These are phyloP conservation scores for Neoscytalidium dimidiatum DNA, from an alignment of 2,329 filamentous ascomycete genomes.

Conservation along the genomic window DNA sequence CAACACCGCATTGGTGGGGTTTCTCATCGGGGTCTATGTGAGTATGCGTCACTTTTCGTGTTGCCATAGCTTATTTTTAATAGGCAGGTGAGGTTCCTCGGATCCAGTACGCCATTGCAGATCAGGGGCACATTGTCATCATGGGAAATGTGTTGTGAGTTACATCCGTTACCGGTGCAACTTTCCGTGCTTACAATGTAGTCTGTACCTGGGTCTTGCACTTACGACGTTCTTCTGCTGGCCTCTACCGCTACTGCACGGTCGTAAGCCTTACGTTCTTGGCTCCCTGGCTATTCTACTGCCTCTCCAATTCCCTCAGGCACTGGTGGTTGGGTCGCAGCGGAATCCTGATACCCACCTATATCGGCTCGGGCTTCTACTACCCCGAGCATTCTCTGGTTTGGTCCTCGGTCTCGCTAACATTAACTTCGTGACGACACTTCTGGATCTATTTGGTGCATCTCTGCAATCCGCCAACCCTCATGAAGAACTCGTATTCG, in stretches of 20 bases:
- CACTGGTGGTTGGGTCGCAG: constrained; percentile 57
- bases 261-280: constrained; percentile 76
- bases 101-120: constrained; percentile 75
- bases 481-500: constrained; percentile 69
- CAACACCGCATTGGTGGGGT: constrained; percentile 70
- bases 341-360: constrained; percentile 41
- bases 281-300: constrained; percentile 68
- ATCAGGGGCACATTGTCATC: constrained; percentile 66
- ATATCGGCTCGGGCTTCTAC: constrained; percentile 63
- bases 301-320: constrained; percentile 75
- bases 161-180: no score
- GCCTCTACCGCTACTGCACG: constrained; percentile 74
- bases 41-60: constrained; percentile 21
- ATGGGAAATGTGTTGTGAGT: constrained; percentile 68
- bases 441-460: constrained; percentile 75
- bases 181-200: constrained; percentile 19
- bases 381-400: constrained; percentile 67
- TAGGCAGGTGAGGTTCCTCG: constrained; percentile 73
- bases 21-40: constrained; percentile 71
- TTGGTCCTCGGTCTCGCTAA: constrained; percentile 72
- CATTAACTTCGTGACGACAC: constrained; percentile 72
- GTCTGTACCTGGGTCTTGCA: constrained; percentile 69
- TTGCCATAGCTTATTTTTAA: constrained; percentile 18
- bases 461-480: constrained; percentile 72
- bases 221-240: constrained; percentile 70